Conservation (phyloP, 2,329 filamentous ascomycete species). For the Fusarium algeriense region DNA sequence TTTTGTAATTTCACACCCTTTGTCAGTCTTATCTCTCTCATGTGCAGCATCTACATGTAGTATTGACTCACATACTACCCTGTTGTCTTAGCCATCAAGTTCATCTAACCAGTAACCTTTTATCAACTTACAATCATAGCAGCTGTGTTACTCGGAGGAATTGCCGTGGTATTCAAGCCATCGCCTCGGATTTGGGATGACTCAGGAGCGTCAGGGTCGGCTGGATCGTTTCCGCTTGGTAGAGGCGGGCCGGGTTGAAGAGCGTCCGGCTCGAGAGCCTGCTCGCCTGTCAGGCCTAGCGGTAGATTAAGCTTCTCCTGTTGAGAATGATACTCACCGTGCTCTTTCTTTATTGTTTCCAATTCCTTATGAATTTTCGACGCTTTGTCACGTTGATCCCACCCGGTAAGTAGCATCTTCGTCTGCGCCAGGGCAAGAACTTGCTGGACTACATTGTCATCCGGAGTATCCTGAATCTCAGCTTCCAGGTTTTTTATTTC, state of each 20-base stretch:
- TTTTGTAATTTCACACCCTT: background rate
- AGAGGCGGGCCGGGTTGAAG: background rate
- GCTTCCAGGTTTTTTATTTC: background rate
- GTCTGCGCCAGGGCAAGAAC: background rate
- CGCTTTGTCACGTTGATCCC: background rate
- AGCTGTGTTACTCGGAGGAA: background rate
- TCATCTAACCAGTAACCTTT: background rate
- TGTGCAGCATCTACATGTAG: rapidly evolving
- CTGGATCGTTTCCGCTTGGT: background rate
- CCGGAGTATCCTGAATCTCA: background rate
- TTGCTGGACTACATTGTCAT: background rate
- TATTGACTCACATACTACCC: background rate
- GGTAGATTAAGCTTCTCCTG: background rate
- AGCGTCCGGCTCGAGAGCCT: background rate
- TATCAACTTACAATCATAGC: background rate
- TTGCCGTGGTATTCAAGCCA: background rate
- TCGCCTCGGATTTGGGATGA: background rate
- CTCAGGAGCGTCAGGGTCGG: background rate
- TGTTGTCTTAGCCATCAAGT: background rate
- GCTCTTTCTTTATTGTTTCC: background rate
- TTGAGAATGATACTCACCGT: background rate
- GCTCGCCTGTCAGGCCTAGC: background rate
- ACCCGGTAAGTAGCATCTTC: background rate
- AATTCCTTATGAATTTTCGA: background rate
- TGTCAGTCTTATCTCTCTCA: background rate